phyloP scores from a whole-genome alignment of 495 filamentous ascomycete genomes.

The Lichenothelia convexa region DNA sequence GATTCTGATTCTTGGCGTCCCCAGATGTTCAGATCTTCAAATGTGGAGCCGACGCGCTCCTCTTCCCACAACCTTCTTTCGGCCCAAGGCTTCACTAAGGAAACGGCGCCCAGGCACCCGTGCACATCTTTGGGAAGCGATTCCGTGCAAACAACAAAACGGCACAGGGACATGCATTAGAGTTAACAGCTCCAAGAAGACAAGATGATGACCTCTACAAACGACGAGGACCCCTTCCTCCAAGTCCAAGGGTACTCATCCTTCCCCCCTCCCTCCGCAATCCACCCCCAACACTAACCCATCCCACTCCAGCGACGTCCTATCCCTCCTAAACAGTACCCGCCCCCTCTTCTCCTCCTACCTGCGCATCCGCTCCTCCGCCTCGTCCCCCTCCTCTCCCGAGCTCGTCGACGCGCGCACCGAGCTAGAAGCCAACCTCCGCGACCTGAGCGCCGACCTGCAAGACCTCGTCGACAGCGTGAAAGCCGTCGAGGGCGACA shows the following conservation, averaged over 20 bases:
- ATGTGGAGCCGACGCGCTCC: not conserved
- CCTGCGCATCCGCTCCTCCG: conserved; percentile 80
- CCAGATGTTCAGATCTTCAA: not conserved
- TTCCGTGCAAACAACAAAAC: not conserved
- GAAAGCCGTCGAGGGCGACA: conserved; percentile 71
- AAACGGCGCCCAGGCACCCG: not conserved
- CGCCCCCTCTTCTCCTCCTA: conserved; percentile 84
- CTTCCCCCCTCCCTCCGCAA: conserved; percentile 3
- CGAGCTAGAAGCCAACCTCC: conserved; percentile 63
- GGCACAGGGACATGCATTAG: not conserved
- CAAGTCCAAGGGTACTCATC: conserved; percentile 80
- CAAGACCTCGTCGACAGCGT: conserved; percentile 79
- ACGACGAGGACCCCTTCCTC: conserved; percentile 74
- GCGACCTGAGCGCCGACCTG: conserved; percentile 67
- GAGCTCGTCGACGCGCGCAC: conserved; percentile 68
- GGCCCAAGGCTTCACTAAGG: not conserved
- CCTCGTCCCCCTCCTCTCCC: conserved; percentile 50
- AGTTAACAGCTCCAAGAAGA: not conserved
- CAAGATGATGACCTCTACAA: conserved; percentile 55
- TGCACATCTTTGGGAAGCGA: not conserved
- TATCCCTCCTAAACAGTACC: conserved; percentile 56
- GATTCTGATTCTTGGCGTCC: not conserved
- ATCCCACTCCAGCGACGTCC: conserved; percentile 78
- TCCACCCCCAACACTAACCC: too few relatives aligned
- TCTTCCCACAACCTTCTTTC: not conserved